Percentiles rank a stretch among this genome's conserved stretches.
Conservation (phyloP, 2,329 filamentous ascomycete genomes). For the Salinomyces thailandicus region DNA sequence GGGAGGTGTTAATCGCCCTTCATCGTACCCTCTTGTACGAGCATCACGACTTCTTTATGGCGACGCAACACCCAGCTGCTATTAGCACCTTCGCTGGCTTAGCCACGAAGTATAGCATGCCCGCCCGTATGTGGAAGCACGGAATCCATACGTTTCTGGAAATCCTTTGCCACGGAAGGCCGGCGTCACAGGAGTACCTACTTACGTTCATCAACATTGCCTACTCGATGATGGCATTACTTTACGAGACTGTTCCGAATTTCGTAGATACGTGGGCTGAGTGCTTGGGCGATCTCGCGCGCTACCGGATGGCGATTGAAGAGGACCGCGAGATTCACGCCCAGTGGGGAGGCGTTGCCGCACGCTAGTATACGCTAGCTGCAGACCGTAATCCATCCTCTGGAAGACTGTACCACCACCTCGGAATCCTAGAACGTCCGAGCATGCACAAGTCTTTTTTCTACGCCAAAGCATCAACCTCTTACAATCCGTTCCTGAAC, state of each 20-base stretch:
- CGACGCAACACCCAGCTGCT: constrained; percentile 74
- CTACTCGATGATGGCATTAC: constrained; percentile 78
- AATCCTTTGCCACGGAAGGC: constrained; percentile 57
- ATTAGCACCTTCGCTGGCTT: constrained; percentile 56
- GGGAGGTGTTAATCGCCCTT: constrained; percentile 71
- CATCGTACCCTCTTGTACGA: constrained; percentile 54
- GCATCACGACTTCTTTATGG: constrained; percentile 56
- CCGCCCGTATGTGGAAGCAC: constrained; percentile 85
- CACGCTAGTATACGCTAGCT: constrained; percentile 75
- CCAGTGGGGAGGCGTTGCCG: constrained; percentile 68
- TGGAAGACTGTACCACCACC: constrained; percentile 76
- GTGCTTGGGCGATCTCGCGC: constrained; percentile 73
- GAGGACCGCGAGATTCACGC: constrained; percentile 60
- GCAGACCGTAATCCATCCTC: constrained; percentile 65
- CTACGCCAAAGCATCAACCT: constrained; percentile 61
- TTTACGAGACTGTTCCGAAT: constrained; percentile 72
- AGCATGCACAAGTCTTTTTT: constrained; percentile 63
- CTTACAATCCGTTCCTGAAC: constrained; percentile 54
- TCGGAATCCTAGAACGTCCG: too few relatives aligned
- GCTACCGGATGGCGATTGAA: constrained; percentile 88
- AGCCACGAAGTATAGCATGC: constrained; percentile 79
- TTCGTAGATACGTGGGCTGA: constrained; percentile 92
- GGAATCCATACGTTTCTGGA: constrained; percentile 53
- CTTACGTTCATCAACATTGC: constrained; percentile 78
- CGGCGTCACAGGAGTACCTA: constrained; percentile 76